Conservation (phyloP, 2,329 filamentous ascomycete species). For the Pseudocercospora fijiensis region DNA sequence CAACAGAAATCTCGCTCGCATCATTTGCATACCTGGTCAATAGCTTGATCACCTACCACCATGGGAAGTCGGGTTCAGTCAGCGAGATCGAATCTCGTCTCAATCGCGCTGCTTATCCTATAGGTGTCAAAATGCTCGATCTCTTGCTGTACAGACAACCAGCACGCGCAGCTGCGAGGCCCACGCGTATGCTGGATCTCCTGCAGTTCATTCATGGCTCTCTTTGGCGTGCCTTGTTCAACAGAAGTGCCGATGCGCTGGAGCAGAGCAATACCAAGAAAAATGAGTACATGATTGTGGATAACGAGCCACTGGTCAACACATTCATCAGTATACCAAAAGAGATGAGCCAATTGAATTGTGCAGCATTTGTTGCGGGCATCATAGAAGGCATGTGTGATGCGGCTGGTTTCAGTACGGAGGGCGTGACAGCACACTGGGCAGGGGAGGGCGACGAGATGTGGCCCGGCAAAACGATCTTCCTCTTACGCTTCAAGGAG, state of each 20-base stretch:
- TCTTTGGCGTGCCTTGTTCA: constrained; percentile 90
- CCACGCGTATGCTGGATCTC: constrained; percentile 83
- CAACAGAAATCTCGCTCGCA: constrained; percentile 83
- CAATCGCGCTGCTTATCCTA: constrained; percentile 68
- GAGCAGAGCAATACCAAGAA: constrained; percentile 84
- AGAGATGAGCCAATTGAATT: constrained; percentile 96
- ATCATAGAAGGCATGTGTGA: constrained; percentile 96
- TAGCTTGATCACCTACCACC: constrained; percentile 95
- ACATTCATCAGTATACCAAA: constrained; percentile 88
- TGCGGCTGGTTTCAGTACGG: constrained; percentile 80
- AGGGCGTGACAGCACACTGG: constrained; percentile 82
- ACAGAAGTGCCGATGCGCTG: constrained; percentile 83
- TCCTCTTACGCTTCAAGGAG: constrained; percentile 87
- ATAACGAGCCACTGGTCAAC: constrained; percentile 96
- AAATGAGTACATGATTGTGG: constrained; percentile 98
- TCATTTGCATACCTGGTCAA: constrained; percentile 95
- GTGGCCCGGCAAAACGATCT: constrained; percentile 96
- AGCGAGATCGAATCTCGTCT: constrained; percentile 72
- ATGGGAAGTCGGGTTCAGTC: constrained; percentile 84
- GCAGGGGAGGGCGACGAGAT: constrained; percentile 60
- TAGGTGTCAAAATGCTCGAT: constrained; percentile 91
- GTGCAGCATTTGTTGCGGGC: constrained; percentile 90
- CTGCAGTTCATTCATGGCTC: constrained; percentile 94
- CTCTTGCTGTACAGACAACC: constrained; percentile 85
- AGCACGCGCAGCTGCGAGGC: constrained; percentile 65